A percentile compares a stretch with the other conserved stretches of the same genome.
Evolutionary conservation across 2,329 filamentous ascomycete genomes (phyloP).

Genomic region (Grosmannia huntii): DNA sequence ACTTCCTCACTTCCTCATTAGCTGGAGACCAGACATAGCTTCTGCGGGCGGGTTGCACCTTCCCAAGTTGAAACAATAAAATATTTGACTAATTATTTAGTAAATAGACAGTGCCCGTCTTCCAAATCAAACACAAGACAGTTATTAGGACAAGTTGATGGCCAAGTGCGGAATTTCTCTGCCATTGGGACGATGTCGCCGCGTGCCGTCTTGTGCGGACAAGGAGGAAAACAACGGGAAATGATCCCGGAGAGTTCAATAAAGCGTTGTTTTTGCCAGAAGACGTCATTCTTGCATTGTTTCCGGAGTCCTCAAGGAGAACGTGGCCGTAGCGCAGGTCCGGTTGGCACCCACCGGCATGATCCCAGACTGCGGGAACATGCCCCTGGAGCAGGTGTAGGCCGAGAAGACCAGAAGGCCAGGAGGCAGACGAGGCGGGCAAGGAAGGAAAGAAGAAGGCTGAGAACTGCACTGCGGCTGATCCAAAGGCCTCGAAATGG

Average conservation of each 20-base stretch:
- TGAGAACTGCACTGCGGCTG: no score
- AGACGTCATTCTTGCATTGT: conserved; percentile 37
- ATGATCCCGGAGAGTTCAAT: neutral
- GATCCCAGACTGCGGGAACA: conserved; percentile 9
- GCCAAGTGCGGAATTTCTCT: no score
- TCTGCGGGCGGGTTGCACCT: neutral
- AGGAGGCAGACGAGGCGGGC: neutral
- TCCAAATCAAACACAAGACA: no score
- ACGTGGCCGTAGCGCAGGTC: conserved; percentile 22
- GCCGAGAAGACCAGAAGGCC: neutral
- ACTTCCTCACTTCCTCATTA: no score
- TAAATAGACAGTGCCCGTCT: no score
- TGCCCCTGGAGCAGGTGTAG: neutral
- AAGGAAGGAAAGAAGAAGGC: no score
- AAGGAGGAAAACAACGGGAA: neutral
- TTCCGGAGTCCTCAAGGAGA: conserved; percentile 39
- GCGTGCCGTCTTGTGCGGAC: neutral
- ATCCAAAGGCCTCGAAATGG: no score
- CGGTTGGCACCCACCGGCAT: conserved; percentile 14
- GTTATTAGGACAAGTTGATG: no score
- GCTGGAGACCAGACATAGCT: no score
- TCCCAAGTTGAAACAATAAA: neutral
- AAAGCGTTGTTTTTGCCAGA: neutral
- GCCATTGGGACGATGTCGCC: no score
- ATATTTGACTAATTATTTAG: neutral